phyloP scores from a whole-genome alignment of 2,329 filamentous ascomycete genomes.

The Plenodomus tracheiphilus region DNA sequence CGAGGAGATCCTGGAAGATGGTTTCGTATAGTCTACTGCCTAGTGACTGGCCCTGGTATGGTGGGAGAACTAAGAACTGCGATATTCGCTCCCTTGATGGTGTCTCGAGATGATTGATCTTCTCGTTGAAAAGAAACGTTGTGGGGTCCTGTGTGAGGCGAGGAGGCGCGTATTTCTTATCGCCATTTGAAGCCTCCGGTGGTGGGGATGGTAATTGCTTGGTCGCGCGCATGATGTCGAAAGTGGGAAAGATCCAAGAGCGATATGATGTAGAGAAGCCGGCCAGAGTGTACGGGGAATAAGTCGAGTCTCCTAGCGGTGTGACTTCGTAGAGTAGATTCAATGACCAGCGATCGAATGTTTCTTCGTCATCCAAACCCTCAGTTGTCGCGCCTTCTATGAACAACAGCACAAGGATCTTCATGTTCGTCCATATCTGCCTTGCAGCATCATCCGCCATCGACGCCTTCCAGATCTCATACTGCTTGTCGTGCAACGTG shows the following conservation, averaged over 20 bases:
- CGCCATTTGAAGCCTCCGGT: conserved; percentile 30
- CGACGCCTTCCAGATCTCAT: conserved; percentile 82
- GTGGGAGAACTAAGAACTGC: conserved; percentile 88
- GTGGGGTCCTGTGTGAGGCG: conserved; percentile 32
- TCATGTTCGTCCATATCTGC: conserved; percentile 75
- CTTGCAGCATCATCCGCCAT: conserved; percentile 71
- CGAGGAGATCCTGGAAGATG: conserved; percentile 72
- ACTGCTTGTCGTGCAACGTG: conserved; percentile 63
- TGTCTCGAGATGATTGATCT: conserved; percentile 59
- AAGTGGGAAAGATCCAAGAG: conserved; percentile 68
- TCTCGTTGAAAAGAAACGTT: conserved; percentile 34
- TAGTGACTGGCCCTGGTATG: conserved; percentile 79
- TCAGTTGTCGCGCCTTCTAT: conserved; percentile 91
- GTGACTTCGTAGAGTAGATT: conserved; percentile 67
- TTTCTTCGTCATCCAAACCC: conserved; percentile 69
- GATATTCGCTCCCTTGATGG: conserved; percentile 84
- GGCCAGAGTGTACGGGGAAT: conserved; percentile 69
- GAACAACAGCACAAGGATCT: conserved; percentile 81
- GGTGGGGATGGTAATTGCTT: conserved; percentile 39
- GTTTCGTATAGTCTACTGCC: conserved; percentile 79
- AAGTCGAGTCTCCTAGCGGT: conserved; percentile 27
- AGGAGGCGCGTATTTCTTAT: conserved; percentile 45
- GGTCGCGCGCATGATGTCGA: conserved; percentile 45
- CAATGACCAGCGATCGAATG: conserved; percentile 82
- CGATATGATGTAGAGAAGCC: conserved; percentile 92